Evolutionary conservation across 495 filamentous ascomycete genomes (phyloP), one percentile per base, ranked within the genome.

Genomic region (Astrothelium subdiscretum): DNA sequence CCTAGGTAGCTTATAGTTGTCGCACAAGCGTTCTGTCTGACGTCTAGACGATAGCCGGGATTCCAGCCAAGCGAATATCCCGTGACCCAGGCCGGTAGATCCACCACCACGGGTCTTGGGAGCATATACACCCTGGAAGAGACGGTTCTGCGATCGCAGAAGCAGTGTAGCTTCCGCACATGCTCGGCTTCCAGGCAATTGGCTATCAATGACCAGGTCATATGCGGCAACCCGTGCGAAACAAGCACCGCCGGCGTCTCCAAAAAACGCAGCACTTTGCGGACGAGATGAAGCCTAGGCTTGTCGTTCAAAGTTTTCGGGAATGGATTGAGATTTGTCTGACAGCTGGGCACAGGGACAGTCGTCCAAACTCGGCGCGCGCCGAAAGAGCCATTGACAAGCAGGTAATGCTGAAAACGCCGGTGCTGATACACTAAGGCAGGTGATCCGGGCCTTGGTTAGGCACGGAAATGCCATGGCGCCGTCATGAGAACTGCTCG

Each of bases 121-220:
- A 48, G 24, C 24, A 54, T 27, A 8, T 26, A 24, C 48, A 54
- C 20, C 48, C 48, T 54, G 48, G 48, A 15, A 20, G 15, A n/a
- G n/a, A n/a, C n/a, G 42, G 42, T 48, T n/a, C 42, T 48, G 42
- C 42, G 20, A 54, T 54, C 48, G 48, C 48, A 27, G 48, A 26
- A 54, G 48, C 24, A 8, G 48, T 54, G 48, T 54, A 54, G 48
- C 48, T 54, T 8, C 48, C 48, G 48, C 48, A 54, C 48, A 54
- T 54, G 48, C 48, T 54, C 48, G 48, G 48, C 48, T 29, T 20
- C 48, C 48, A 4, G 48, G 48, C 48, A 54, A 54, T 54, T 54
- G 48, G 48, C 24, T 29, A 15, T 10, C 24, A 5, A 24, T 8
- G 48, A 20, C 22, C 48, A 8, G n/a, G 48, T 54, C 29, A 8